Conservation (phyloP, 2,329 filamentous ascomycete genomes). For the Ceratocystis lukuohia region DNA sequence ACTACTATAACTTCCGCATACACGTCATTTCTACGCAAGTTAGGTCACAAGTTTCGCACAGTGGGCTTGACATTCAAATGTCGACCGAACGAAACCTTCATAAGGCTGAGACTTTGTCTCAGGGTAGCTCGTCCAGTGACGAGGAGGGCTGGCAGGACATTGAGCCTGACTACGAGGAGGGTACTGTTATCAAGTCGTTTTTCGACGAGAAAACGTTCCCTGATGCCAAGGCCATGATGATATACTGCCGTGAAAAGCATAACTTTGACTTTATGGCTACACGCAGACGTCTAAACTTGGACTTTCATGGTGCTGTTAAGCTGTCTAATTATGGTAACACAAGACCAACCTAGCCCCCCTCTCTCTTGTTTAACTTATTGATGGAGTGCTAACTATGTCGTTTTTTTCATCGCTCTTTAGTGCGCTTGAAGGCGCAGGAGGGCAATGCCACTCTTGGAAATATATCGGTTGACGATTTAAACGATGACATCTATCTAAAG, state of each 20-base stretch:
- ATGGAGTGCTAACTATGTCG: neutral
- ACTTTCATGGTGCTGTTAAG: slow-evolving; percentile 62
- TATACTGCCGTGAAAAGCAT: slow-evolving; percentile 52
- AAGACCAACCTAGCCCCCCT: neutral
- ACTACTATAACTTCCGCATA: neutral
- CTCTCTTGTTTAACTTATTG: neutral
- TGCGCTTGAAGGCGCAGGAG: slow-evolving; percentile 36
- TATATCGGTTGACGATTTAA: slow-evolving; percentile 48
- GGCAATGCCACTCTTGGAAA: slow-evolving; percentile 38
- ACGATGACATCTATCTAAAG: slow-evolving; percentile 68
- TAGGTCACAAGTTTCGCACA: neutral
- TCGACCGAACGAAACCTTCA: slow-evolving; percentile 12
- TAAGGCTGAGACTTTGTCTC: slow-evolving; percentile 11
- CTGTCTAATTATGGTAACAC: slow-evolving; percentile 53
- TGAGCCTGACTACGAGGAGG: slow-evolving; percentile 50
- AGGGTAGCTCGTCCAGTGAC: slow-evolving; percentile 24
- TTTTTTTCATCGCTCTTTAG: slow-evolving; percentile 23
- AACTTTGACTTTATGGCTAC: slow-evolving; percentile 53
- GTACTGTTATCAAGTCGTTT: slow-evolving; percentile 50
- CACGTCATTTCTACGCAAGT: neutral
- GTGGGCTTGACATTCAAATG: neutral
- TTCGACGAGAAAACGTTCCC: slow-evolving; percentile 54
- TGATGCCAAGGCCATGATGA: slow-evolving; percentile 51
- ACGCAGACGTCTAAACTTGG: slow-evolving; percentile 44
- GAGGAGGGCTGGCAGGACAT: slow-evolving; percentile 40